Percentiles rank a stretch among this genome's conserved stretches.
These are phyloP conservation scores for Coffea humblotiana DNA, from an alignment of 305 asterid species.

Conservation along the genomic window DNA sequence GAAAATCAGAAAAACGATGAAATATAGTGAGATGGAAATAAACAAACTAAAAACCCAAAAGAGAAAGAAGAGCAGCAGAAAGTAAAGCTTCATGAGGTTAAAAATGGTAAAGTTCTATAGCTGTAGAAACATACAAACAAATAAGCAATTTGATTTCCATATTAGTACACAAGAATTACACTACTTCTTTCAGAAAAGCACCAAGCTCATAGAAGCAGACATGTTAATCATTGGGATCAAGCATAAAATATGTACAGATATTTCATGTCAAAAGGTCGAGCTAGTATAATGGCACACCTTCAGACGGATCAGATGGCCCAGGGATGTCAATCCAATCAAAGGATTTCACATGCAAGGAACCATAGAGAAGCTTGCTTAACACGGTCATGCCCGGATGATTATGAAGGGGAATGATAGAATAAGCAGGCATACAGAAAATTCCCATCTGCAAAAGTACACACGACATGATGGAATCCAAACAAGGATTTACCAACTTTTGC, in stretches of 20 bases:
- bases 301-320: conserved; percentile 65
- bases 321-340: conserved; percentile 84
- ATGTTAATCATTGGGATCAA: not conserved
- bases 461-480: conserved; percentile 7
- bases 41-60: not conserved
- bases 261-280: not conserved
- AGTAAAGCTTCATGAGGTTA: not conserved
- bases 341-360: conserved; percentile 80
- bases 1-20: not conserved
- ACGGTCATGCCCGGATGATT: conserved; percentile 99
- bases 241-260: conserved; percentile 13
- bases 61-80: not conserved
- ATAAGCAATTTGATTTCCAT: not conserved
- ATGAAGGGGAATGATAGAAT: conserved; percentile 93
- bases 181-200: not conserved
- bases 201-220: not conserved
- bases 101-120: not conserved
- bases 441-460: conserved; percentile 66
- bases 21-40: not conserved
- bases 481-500: not conserved
- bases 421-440: conserved; percentile 94
- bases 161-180: not conserved
- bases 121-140: not conserved
- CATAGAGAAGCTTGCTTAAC: conserved; percentile 95
- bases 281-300: conserved; percentile 51